Percentiles rank a stretch among this genome's conserved stretches.
Evolutionary conservation across 164 flowering plant species (phyloP).

Genomic region (Nelumbo lutea): DNA sequence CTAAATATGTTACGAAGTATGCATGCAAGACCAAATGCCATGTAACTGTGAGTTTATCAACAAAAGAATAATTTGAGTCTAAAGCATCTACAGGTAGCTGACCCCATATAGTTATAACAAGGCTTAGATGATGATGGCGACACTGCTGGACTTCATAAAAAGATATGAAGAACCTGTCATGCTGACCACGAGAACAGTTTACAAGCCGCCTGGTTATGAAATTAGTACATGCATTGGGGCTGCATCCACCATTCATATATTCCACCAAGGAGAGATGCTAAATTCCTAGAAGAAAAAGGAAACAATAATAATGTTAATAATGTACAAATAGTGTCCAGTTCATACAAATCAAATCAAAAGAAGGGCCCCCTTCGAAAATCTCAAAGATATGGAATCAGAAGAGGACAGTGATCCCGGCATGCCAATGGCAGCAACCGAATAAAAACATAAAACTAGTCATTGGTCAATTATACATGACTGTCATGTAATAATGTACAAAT

Average conservation of each 20-base stretch:
- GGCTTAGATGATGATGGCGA: neutral
- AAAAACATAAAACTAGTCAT: no score
- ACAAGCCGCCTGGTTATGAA: neutral
- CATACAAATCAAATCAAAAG: no score
- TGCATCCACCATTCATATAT: neutral
- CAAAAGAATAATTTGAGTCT: neutral
- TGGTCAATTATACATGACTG: no score
- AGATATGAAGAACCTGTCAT: neutral
- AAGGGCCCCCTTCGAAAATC: no score
- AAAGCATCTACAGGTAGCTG: neutral
- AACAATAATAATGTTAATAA: no score
- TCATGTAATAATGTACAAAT: no score
- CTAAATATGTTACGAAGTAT: constrained; percentile 88
- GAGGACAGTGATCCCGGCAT: no score
- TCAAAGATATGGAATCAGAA: no score
- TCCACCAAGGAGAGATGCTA: neutral
- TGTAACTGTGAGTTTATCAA: constrained; percentile 1
- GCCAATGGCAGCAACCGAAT: no score
- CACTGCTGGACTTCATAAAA: neutral
- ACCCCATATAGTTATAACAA: neutral
- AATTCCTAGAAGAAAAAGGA: neutral
- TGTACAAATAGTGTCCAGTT: no score
- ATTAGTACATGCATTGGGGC: neutral
- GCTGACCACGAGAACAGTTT: neutral
- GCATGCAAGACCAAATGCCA: constrained; percentile 48